These are phyloP conservation scores for Fomitopsis palustris DNA, from an alignment of 1,284 basidiomycete genomes.

Conservation along the genomic window DNA sequence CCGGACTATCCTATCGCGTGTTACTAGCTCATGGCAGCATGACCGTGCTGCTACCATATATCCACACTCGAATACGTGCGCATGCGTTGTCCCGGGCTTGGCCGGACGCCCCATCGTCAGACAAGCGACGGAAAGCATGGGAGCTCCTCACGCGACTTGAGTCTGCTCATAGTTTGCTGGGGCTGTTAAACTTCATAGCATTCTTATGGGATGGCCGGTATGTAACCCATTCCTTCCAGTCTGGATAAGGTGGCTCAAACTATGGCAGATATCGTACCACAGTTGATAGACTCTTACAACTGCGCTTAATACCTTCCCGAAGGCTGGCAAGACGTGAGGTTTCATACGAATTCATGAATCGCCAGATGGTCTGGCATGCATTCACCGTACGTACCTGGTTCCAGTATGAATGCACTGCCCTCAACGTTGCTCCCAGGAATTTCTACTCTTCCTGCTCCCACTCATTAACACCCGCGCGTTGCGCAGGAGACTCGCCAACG, in stretches of 20 bases:
- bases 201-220: slow-evolving; percentile 89
- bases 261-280: slow-evolving; percentile 77
- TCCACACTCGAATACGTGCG: slow-evolving; percentile 69
- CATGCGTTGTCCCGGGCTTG: slow-evolving; percentile 83
- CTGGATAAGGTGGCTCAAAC: background rate
- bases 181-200: slow-evolving; percentile 73
- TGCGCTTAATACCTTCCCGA: slow-evolving; percentile 77
- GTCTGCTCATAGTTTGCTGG: slow-evolving; percentile 55
- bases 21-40: slow-evolving; percentile 71
- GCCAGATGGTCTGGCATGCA: slow-evolving; percentile 98
- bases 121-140: slow-evolving; percentile 77
- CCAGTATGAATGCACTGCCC: background rate
- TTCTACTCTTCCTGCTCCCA: slow-evolving; percentile 90
- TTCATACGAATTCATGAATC: slow-evolving; percentile 98
- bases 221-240: background rate
- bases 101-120: slow-evolving; percentile 84
- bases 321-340: slow-evolving; percentile 78
- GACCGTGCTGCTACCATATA: slow-evolving; percentile 78
- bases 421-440: slow-evolving; percentile 65
- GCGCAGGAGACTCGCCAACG: slow-evolving; percentile 52
- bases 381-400: slow-evolving; percentile 72
- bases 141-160: slow-evolving; percentile 67
- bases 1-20: slow-evolving; percentile 55
- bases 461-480: slow-evolving; percentile 69
- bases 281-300: slow-evolving; percentile 76